Percentiles rank a stretch among this genome's conserved stretches.
Conservation (phyloP, 2,329 filamentous ascomycete species). For the Trichocomaceae sp. region DNA sequence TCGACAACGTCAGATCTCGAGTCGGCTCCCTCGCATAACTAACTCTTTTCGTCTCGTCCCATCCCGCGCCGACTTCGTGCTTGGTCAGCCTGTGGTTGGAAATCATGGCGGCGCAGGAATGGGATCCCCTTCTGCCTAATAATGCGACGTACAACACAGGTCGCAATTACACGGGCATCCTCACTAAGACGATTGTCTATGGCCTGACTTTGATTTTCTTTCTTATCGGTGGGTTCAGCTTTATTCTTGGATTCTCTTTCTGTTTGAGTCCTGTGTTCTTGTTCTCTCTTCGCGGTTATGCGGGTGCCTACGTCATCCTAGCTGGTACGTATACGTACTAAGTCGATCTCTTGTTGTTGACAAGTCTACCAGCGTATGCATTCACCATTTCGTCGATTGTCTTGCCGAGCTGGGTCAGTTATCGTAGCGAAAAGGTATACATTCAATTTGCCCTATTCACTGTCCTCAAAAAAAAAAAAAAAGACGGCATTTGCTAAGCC, state of each 20-base stretch:
- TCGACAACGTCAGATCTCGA: neutral
- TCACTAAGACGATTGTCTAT: constrained; percentile 46
- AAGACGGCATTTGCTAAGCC: neutral
- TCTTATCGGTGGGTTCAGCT: constrained; percentile 37
- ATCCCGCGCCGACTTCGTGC: too few species aligned
- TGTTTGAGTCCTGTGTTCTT: neutral
- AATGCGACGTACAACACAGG: neutral
- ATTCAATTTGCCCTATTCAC: too few species aligned
- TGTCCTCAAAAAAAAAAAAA: too few species aligned
- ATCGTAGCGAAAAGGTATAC: constrained; percentile 39
- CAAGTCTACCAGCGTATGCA: constrained; percentile 31
- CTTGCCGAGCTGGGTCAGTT: constrained; percentile 45
- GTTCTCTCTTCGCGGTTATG: neutral
- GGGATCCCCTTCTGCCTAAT: constrained; percentile 10
- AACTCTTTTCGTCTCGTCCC: neutral
- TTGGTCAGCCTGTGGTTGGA: neutral
- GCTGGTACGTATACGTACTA: too few species aligned
- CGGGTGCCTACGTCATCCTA: constrained; percentile 5
- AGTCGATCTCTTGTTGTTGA: too few species aligned
- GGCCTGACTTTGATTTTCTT: constrained; percentile 39
- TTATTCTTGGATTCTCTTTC: too few species aligned
- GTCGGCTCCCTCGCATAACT: neutral
- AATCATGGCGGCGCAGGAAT: constrained; percentile 11
- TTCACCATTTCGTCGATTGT: constrained; percentile 42
- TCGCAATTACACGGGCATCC: constrained; percentile 41